These are phyloP conservation scores for Gremmenia infestans DNA, from an alignment of 2,329 filamentous ascomycete species.

Conservation along the genomic window DNA sequence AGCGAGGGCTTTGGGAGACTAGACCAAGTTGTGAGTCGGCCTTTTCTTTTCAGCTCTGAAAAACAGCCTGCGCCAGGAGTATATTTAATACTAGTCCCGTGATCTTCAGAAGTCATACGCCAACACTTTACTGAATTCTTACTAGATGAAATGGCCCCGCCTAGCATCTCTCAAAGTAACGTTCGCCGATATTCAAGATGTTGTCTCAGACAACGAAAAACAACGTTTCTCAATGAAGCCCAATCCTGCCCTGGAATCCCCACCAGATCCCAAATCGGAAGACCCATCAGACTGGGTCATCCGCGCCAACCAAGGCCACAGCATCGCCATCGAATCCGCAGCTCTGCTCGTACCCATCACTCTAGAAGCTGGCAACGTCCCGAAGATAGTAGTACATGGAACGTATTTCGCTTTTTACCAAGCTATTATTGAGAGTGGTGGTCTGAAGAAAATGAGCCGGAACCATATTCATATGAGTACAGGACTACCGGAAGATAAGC, in stretches of 20 bases:
- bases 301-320: constrained; percentile 93
- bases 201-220: constrained; percentile 77
- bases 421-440: constrained; percentile 68
- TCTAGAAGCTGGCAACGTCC: constrained; percentile 52
- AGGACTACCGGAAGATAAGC: constrained; percentile 51
- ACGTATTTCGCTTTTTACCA: constrained; percentile 81
- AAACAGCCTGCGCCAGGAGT: neutral
- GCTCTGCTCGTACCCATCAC: constrained; percentile 66
- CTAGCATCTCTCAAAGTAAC: constrained; percentile 68
- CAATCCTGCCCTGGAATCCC: constrained; percentile 30
- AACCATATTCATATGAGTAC: constrained; percentile 89
- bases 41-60: constrained; percentile 6
- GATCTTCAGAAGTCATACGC: constrained; percentile 1
- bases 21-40: constrained; percentile 51
- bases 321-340: constrained; percentile 68
- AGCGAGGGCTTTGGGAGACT: constrained; percentile 54
- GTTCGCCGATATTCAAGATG: constrained; percentile 64
- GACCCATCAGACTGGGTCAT: constrained; percentile 72
- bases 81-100: neutral
- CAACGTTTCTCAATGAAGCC: constrained; percentile 80
- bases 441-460: constrained; percentile 73
- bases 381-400: constrained; percentile 72
- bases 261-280: constrained; percentile 27
- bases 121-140: neutral
- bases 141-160: constrained; percentile 33